phyloP scores from a whole-genome alignment of 805 yeast species.

The Wickerhamomyces strasburgensis region DNA sequence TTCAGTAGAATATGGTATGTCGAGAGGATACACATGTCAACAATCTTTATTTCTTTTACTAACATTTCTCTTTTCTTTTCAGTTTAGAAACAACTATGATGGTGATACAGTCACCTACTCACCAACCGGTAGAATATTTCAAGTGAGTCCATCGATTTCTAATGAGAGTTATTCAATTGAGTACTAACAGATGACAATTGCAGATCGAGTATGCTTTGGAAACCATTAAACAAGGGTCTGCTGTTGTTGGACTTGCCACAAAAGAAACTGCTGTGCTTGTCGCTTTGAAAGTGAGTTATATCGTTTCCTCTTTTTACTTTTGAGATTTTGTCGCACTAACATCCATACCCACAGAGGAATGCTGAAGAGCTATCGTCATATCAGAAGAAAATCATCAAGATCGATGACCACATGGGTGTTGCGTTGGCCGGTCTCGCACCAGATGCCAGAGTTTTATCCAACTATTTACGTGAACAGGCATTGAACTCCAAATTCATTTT shows the following conservation, averaged over 20 bases:
- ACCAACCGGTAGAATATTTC: slow-evolving; percentile 89
- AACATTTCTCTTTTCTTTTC: too few relatives aligned
- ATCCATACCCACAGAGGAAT: slow-evolving; percentile 48
- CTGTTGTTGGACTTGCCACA: slow-evolving; percentile 91
- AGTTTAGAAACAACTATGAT: slow-evolving; percentile 97
- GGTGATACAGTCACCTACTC: slow-evolving; percentile 98
- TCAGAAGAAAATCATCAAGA: slow-evolving; percentile 87
- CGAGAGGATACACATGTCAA: neutral
- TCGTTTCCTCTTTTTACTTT: neutral
- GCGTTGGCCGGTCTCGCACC: slow-evolving; percentile 98
- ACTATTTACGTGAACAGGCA: slow-evolving; percentile 85
- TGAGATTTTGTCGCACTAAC: neutral
- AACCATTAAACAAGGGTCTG: slow-evolving; percentile 97
- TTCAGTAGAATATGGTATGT: neutral
- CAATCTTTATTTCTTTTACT: slow-evolving; percentile 1
- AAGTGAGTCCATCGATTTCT: slow-evolving; percentile 33
- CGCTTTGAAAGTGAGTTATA: slow-evolving; percentile 57
- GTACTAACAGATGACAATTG: slow-evolving; percentile 5
- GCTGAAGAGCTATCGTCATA: slow-evolving; percentile 97
- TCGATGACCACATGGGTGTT: slow-evolving; percentile 91
- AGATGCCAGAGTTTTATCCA: slow-evolving; percentile 91
- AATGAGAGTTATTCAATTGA: neutral
- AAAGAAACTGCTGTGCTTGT: slow-evolving; percentile 85
- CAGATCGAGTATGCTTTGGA: slow-evolving; percentile 78
- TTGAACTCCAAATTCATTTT: slow-evolving; percentile 81